Percentiles rank a stretch among this genome's conserved stretches.
phyloP scores from a whole-genome alignment of 2,329 filamentous ascomycete genomes.

The Pseudogymnoascus destructans region DNA sequence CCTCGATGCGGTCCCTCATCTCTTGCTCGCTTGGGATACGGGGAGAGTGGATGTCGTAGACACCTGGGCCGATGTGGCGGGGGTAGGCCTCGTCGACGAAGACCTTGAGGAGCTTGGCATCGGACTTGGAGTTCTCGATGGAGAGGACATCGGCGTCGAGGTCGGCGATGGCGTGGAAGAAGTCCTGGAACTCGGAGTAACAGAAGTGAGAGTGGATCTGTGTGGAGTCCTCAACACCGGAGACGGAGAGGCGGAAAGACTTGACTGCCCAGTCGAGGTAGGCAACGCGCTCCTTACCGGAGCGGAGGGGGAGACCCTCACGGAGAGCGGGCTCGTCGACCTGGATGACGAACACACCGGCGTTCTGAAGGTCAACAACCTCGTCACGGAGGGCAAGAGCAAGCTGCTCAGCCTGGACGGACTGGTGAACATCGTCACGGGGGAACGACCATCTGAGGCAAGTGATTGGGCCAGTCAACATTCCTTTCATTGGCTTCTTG shows the following conservation, averaged over 20 bases:
- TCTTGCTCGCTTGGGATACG: constrained; percentile 95
- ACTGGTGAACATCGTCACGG: constrained; percentile 98
- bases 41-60: constrained; percentile 99
- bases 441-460: constrained; percentile 99
- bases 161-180: constrained; percentile 98
- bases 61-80: constrained; percentile 95
- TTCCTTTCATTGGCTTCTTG: constrained; percentile 99
- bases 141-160: constrained; percentile 96
- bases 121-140: constrained; percentile 99
- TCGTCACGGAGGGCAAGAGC: constrained; percentile 96
- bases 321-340: constrained; percentile 98
- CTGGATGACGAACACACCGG: constrained; percentile 95
- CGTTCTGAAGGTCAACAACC: constrained; percentile 94
- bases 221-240: constrained; percentile 85
- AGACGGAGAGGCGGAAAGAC: constrained; percentile 91
- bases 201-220: constrained; percentile 99
- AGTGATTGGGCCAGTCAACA: constrained; percentile 98
- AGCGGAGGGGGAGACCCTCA: constrained; percentile 94
- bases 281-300: constrained; percentile 86
- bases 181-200: constrained; percentile 99
- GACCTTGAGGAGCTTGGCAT: constrained; percentile 97
- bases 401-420: constrained; percentile 95
- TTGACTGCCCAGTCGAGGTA: constrained; percentile 97
- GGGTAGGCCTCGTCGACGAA: constrained; percentile 97
- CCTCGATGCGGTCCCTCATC: constrained; percentile 93